phyloP scores from a whole-genome alignment of 495 filamentous ascomycete species.

The Staphylotrichum tortipilum region DNA sequence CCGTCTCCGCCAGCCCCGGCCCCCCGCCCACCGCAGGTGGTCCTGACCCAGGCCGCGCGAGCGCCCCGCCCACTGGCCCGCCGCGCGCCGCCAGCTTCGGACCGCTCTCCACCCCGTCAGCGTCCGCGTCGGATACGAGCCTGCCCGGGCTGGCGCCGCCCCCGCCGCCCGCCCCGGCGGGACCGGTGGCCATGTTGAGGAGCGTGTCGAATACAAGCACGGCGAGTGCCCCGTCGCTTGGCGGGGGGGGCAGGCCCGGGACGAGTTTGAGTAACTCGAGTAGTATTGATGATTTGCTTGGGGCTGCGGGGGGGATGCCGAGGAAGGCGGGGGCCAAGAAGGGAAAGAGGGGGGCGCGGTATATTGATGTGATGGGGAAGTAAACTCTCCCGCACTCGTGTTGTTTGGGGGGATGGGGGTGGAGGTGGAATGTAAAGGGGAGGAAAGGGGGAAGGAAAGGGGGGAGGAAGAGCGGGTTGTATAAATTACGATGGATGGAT shows the following conservation, averaged over 20 bases:
- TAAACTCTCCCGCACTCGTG: too few relatives aligned
- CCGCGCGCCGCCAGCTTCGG: slow-evolving; percentile 12
- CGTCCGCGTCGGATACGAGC: slow-evolving; percentile 19
- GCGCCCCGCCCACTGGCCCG: slow-evolving; percentile 30
- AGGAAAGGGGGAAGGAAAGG: background rate
- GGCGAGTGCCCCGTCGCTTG: slow-evolving; percentile 36
- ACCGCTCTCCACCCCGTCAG: slow-evolving; percentile 8
- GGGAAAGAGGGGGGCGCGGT: slow-evolving; percentile 70
- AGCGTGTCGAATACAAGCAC: slow-evolving; percentile 34
- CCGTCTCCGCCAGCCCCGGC: slow-evolving; percentile 28
- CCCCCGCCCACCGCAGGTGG: slow-evolving; percentile 1
- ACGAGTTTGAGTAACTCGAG: slow-evolving; percentile 70
- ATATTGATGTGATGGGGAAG: slow-evolving; percentile 87
- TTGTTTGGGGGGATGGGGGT: too few relatives aligned
- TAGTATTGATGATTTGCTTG: slow-evolving; percentile 78
- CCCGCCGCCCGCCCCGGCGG: slow-evolving; percentile 11
- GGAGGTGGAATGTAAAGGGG: too few relatives aligned
- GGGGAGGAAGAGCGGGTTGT: background rate
- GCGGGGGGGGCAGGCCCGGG: slow-evolving; percentile 35
- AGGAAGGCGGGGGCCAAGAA: slow-evolving; percentile 61
- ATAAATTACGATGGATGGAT: slow-evolving; percentile 2
- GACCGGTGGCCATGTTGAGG: slow-evolving; percentile 39
- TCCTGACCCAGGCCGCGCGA: slow-evolving; percentile 17
- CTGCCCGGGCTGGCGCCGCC: background rate
- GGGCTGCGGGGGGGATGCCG: slow-evolving; percentile 54